These are phyloP conservation scores for Adansonia madagascariensis DNA, from an alignment of 441 rosid species.

Conservation along the genomic window DNA sequence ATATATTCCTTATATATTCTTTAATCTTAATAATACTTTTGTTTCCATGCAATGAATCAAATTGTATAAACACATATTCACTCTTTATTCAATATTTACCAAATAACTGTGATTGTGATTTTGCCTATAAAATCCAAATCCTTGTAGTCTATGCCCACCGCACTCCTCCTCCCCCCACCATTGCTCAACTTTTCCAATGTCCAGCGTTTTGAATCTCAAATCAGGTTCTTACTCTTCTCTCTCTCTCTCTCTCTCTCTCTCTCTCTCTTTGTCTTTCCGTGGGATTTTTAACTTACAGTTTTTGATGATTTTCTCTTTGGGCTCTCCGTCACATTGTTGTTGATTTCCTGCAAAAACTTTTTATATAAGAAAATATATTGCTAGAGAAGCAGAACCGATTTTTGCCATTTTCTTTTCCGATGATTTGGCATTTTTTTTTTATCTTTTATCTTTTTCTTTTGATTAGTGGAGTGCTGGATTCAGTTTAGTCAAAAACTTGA, in stretches of 20 bases:
- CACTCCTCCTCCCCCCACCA: no score
- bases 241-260: background rate
- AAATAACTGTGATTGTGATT: no score
- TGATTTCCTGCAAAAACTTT: background rate
- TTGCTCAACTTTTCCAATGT: background rate
- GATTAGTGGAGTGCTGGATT: conserved; percentile 5
- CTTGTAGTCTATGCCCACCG: no score
- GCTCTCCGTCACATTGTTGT: background rate
- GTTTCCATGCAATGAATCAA: no score
- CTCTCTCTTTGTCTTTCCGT: no score
- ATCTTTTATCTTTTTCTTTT: background rate
- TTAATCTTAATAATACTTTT: no score
- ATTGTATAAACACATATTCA: no score
- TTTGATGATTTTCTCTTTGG: background rate
- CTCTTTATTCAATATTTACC: no score
- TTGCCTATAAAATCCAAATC: no score
- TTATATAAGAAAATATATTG: background rate
- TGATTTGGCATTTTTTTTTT: background rate
- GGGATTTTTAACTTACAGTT: background rate
- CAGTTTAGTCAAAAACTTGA: background rate
- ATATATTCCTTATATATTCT: no score
- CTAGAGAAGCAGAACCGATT: background rate
- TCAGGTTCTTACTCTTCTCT: conserved; percentile 14
- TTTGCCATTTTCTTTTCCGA: background rate
- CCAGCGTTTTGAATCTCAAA: conserved; percentile 16